Percentiles rank a stretch among this genome's conserved stretches.
phyloP scores from a whole-genome alignment of 2,329 filamentous ascomycete genomes.

The Hymenoscyphus infarciens region DNA sequence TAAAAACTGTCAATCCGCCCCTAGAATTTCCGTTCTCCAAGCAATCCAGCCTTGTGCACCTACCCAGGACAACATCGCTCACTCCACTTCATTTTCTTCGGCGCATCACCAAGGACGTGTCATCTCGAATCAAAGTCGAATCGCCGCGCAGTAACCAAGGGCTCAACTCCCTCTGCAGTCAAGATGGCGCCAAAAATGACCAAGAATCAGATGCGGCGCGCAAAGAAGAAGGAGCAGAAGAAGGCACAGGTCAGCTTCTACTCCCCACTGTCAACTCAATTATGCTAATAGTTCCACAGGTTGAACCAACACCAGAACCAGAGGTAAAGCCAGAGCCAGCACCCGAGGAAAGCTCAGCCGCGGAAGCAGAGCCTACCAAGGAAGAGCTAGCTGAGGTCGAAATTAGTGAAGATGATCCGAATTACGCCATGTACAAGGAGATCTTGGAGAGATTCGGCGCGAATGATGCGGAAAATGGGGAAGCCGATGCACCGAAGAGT shows the following conservation, averaged over 20 bases:
- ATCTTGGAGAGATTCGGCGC: slow-evolving; percentile 78
- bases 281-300: slow-evolving; percentile 30
- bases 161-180: slow-evolving; percentile 28
- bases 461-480: slow-evolving; percentile 56
- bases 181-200: slow-evolving; percentile 72
- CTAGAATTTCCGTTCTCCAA: not conserved
- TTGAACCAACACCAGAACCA: slow-evolving; percentile 30
- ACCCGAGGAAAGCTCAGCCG: slow-evolving; percentile 18
- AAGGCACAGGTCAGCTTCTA: slow-evolving; percentile 51
- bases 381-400: slow-evolving; percentile 43
- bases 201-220: slow-evolving; percentile 90
- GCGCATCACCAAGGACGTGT: not conserved
- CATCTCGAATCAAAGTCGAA: not conserved
- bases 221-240: slow-evolving; percentile 93
- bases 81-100: not conserved
- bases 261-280: not conserved
- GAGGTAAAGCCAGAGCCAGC: slow-evolving; percentile 27
- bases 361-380: slow-evolving; percentile 17
- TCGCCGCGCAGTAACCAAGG: not conserved
- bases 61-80: not conserved
- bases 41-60: not conserved
- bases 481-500: slow-evolving; percentile 60
- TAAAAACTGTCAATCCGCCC: too few species aligned
- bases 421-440: slow-evolving; percentile 78
- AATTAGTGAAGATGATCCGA: slow-evolving; percentile 65